These are phyloP conservation scores for Myrmaecium sp. DNA, from an alignment of 2,329 filamentous ascomycete species.

Conservation along the genomic window DNA sequence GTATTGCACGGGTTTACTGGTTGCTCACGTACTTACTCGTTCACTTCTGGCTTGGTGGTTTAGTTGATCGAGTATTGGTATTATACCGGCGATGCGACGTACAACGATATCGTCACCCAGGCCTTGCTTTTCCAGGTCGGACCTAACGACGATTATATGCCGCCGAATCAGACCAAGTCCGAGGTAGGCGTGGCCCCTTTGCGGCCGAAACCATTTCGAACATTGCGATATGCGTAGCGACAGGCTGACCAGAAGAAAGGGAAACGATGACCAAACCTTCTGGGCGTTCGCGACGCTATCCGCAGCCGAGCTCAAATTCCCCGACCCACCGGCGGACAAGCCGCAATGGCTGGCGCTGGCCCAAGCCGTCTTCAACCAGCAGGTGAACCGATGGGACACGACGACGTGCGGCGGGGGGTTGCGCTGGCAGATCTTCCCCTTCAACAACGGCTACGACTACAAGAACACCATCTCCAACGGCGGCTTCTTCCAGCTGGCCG, in stretches of 20 bases:
- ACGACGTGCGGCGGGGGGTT: slow-evolving; percentile 22
- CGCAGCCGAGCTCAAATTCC: slow-evolving; percentile 61
- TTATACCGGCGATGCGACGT: slow-evolving; percentile 8
- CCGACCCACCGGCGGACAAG: slow-evolving; percentile 39
- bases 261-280: slow-evolving; percentile 51
- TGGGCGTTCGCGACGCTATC: slow-evolving; percentile 73
- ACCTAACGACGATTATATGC: slow-evolving; percentile 23
- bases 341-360: slow-evolving; percentile 10
- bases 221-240: too few relatives aligned
- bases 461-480: slow-evolving; percentile 37
- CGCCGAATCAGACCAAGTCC: slow-evolving; percentile 14
- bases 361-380: slow-evolving; percentile 23
- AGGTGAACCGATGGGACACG: slow-evolving; percentile 20
- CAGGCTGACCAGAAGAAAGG: too few relatives aligned
- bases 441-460: slow-evolving; percentile 33
- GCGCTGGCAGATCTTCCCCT: slow-evolving; percentile 19
- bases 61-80: slow-evolving; percentile 8
- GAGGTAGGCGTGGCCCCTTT: slow-evolving; percentile 1
- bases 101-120: slow-evolving; percentile 6
- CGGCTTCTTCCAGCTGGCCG: slow-evolving; percentile 32
- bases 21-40: background rate
- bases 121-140: slow-evolving; percentile 10
- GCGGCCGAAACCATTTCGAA: background rate
- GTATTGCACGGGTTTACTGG: too few relatives aligned
- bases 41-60: background rate